These are phyloP conservation scores for Sclerotinia borealis DNA, from an alignment of 2,329 filamentous ascomycete species.

Conservation along the genomic window DNA sequence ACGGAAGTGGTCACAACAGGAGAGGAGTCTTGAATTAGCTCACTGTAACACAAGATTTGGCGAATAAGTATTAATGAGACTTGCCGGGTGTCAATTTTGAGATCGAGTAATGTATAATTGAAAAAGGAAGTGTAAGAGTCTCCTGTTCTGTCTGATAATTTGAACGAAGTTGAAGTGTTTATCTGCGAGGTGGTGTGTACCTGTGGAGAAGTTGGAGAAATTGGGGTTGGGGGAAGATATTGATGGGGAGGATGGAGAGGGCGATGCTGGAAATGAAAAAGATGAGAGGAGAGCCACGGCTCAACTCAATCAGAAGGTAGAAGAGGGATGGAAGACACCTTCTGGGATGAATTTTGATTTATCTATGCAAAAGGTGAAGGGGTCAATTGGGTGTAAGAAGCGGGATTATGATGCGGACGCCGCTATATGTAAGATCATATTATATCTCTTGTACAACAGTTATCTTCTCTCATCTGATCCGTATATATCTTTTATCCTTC, in stretches of 20 bases:
- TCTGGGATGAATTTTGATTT: neutral
- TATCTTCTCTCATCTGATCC: accelerated
- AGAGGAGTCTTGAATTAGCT: neutral
- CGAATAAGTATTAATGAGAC: neutral
- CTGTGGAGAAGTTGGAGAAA: neutral
- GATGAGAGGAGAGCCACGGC: neutral
- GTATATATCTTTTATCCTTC: too few relatives aligned
- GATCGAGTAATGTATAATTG: too few relatives aligned
- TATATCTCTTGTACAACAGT: neutral
- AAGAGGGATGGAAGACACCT: neutral
- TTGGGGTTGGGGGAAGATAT: accelerated
- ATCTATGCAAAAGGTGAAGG: neutral
- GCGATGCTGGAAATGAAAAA: neutral
- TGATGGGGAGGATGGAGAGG: neutral
- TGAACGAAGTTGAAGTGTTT: too few relatives aligned
- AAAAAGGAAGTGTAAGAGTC: too few relatives aligned
- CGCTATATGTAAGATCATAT: neutral
- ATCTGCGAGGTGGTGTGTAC: neutral
- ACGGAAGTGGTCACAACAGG: neutral
- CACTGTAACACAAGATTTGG: neutral
- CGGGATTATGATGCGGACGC: neutral
- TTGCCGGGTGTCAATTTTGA: neutral
- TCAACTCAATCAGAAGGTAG: neutral
- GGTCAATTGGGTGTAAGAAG: neutral
- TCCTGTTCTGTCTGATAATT: too few relatives aligned